A percentile compares a stretch with the other conserved stretches of the same genome.
These are phyloP conservation scores for Exsudoporus floridanus DNA, from an alignment of 1,284 basidiomycete species.

Conservation along the genomic window DNA sequence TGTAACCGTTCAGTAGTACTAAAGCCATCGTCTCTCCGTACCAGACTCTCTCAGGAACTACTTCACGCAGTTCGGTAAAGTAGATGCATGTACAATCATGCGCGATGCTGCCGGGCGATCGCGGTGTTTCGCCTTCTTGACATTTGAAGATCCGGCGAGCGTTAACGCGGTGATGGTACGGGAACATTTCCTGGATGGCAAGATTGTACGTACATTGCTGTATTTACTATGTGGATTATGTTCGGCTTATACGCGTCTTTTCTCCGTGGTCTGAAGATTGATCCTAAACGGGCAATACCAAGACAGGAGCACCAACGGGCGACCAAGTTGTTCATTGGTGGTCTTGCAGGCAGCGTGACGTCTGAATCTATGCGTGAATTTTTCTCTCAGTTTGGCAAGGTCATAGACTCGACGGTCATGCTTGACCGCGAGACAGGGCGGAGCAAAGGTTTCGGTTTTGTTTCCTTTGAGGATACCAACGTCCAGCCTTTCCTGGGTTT, in stretches of 20 bases:
- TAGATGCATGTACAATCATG: constrained; percentile 94
- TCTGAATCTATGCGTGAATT: constrained; percentile 91
- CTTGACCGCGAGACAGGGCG: constrained; percentile 94
- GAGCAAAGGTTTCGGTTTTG: constrained; percentile 97
- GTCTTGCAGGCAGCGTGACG: constrained; percentile 88
- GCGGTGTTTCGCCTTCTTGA: constrained; percentile 92
- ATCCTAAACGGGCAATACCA: constrained; percentile 98
- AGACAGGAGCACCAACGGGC: constrained; percentile 90
- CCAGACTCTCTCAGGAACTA: constrained; percentile 82
- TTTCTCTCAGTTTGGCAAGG: constrained; percentile 88
- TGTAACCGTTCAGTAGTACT: constrained; percentile 40
- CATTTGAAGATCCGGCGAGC: constrained; percentile 82
- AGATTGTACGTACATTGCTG: constrained; percentile 66
- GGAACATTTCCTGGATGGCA: constrained; percentile 90
- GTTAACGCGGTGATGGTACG: constrained; percentile 88
- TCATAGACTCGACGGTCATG: constrained; percentile 98
- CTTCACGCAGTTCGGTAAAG: constrained; percentile 87
- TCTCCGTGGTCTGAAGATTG: constrained; percentile 65
- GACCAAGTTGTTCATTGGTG: constrained; percentile 94
- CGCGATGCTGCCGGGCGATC: constrained; percentile 88
- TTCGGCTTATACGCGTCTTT: constrained; percentile 23
- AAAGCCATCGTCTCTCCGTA: constrained; percentile 34
- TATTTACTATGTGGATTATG: constrained; percentile 26
- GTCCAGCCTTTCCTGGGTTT: constrained; percentile 84
- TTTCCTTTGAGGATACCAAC: constrained; percentile 89